These are phyloP conservation scores for Leonotis leonurus DNA, from an alignment of 257 asterid species.

Conservation along the genomic window DNA sequence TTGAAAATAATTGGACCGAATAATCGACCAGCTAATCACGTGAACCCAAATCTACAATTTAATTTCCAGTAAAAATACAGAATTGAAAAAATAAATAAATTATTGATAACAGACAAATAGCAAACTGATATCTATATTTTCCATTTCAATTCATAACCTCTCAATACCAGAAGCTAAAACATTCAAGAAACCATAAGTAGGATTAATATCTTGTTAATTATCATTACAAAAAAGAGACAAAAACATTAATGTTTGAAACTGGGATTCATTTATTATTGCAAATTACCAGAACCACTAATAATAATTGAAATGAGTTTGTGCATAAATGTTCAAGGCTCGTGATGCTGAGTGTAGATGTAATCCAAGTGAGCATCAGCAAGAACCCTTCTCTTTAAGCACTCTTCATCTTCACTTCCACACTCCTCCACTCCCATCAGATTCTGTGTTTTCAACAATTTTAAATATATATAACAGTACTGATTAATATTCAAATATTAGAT, in stretches of 20 bases:
- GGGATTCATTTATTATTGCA: too few relatives aligned
- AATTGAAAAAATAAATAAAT: not conserved
- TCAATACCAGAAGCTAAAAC: not conserved
- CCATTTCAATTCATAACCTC: not conserved
- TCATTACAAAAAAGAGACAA: too few relatives aligned
- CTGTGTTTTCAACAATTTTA: slow-evolving; percentile 4
- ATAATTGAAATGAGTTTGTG: not conserved
- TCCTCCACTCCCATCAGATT: slow-evolving; percentile 26
- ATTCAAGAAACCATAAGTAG: not conserved
- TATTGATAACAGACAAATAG: not conserved
- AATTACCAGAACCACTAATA: not conserved
- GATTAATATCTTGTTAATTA: not conserved
- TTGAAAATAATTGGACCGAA: not conserved
- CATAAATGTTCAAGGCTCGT: slow-evolving; percentile 28
- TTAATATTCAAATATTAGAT: not conserved
- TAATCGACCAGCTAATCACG: not conserved
- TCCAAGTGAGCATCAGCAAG: slow-evolving; percentile 65
- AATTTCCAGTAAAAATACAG: not conserved
- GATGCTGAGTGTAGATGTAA: slow-evolving; percentile 71
- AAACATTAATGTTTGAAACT: too few relatives aligned
- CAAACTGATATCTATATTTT: not conserved
- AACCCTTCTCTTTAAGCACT: slow-evolving; percentile 56
- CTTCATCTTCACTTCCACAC: slow-evolving; percentile 33
- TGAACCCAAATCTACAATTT: not conserved
- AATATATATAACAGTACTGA: not conserved